phyloP scores from a whole-genome alignment of 2,329 filamentous ascomycete genomes.

The Paraconiothyrium brasiliense region DNA sequence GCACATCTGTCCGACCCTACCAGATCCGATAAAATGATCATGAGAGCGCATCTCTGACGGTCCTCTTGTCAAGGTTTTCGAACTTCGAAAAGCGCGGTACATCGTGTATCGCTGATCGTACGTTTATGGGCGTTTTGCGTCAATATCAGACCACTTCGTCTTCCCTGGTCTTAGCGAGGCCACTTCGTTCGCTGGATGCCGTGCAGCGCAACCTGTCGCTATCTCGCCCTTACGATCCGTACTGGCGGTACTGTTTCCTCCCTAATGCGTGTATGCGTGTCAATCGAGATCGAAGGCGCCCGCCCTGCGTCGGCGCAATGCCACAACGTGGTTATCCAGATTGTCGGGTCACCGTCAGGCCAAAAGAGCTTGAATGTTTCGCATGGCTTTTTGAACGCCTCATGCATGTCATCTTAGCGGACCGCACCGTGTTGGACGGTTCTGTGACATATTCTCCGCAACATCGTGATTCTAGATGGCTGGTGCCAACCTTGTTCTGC shows the following conservation, averaged over 20 bases:
- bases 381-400: neutral
- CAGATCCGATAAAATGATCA: neutral
- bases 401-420: conserved; percentile 1
- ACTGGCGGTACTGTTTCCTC: neutral
- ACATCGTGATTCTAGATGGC: neutral
- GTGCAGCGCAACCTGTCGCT: neutral
- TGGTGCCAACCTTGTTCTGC: neutral
- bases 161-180: neutral
- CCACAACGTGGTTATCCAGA: conserved; percentile 1
- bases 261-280: neutral
- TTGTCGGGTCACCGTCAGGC: neutral
- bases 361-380: neutral
- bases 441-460: neutral
- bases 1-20: neutral
- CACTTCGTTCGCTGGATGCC: neutral
- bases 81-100: neutral
- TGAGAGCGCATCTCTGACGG: neutral
- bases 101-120: neutral
- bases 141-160: neutral
- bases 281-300: neutral
- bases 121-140: neutral
- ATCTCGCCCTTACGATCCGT: neutral
- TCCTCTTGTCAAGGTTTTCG: neutral
- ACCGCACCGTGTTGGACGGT: neutral
- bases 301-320: neutral